phyloP scores from a whole-genome alignment of 1,284 basidiomycete genomes.

The Cutaneotrichosporon cavernicola region DNA sequence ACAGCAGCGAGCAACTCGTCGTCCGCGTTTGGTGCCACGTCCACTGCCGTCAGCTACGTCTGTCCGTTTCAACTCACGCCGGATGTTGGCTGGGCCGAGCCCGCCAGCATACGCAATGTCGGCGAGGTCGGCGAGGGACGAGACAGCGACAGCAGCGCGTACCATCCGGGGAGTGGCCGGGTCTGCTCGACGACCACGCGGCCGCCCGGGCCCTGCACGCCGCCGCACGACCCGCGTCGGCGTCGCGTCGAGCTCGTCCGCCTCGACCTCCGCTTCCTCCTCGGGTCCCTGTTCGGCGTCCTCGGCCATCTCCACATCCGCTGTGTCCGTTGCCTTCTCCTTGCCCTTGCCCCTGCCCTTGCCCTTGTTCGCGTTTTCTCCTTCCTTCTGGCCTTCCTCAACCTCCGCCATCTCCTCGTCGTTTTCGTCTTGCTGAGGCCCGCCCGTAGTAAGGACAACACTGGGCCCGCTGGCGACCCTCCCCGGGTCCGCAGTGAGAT shows the following conservation, averaged over 20 bases:
- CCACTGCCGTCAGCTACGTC: constrained; percentile 19
- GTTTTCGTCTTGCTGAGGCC: not conserved
- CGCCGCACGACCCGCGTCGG: not conserved
- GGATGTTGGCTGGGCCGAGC: constrained; percentile 17
- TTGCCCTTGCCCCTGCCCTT: not conserved
- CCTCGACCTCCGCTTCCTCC: not conserved
- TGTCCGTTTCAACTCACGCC: constrained; percentile 12
- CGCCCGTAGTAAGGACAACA: not conserved
- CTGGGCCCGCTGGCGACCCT: not conserved
- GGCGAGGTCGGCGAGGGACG: constrained; percentile 20
- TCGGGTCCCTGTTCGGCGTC: not conserved
- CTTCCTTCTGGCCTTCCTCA: not conserved
- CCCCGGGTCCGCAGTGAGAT: not conserved
- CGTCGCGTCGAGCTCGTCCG: not conserved
- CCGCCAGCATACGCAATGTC: constrained; percentile 25
- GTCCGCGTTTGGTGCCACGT: constrained; percentile 20
- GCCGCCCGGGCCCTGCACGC: constrained; percentile 1
- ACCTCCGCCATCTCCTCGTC: not conserved
- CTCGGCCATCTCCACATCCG: not conserved
- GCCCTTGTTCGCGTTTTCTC: no score
- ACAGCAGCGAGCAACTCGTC: constrained; percentile 22
- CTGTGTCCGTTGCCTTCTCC: not conserved
- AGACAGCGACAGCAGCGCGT: constrained; percentile 15
- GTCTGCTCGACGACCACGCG: constrained; percentile 1
- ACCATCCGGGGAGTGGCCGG: not conserved